A percentile compares a stretch with the other conserved stretches of the same genome.
Conservation (phyloP, 768 basidiomycete genomes). For the Nevesoporus exiguus region DNA sequence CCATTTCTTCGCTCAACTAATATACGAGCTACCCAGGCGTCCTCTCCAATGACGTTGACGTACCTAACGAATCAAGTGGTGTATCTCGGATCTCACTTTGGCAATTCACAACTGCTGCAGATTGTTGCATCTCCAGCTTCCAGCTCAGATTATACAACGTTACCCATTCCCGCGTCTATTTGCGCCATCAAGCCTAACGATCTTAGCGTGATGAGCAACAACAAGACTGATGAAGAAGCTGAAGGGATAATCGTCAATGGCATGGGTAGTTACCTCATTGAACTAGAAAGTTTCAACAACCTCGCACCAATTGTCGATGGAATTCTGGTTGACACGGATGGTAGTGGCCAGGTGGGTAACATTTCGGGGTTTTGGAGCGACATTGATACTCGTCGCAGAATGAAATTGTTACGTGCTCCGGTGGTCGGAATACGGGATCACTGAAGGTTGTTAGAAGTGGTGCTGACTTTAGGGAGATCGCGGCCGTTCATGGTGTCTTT, state of each 20-base stretch:
- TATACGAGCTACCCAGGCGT: slow-evolving; percentile 43
- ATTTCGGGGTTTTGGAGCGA: background rate
- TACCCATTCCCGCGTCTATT: slow-evolving; percentile 52
- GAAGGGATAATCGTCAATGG: slow-evolving; percentile 49
- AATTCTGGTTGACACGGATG: slow-evolving; percentile 67
- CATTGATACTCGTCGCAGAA: slow-evolving; percentile 37
- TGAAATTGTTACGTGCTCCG: slow-evolving; percentile 86
- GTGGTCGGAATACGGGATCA: slow-evolving; percentile 71
- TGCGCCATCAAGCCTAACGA: slow-evolving; percentile 37
- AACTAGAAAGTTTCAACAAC: slow-evolving; percentile 66
- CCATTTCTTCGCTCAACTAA: slow-evolving; percentile 4
- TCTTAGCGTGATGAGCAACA: slow-evolving; percentile 40
- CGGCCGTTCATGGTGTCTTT: slow-evolving; percentile 52
- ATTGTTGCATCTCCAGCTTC: slow-evolving; percentile 49
- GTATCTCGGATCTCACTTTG: slow-evolving; percentile 79
- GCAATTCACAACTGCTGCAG: slow-evolving; percentile 74
- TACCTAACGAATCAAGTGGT: slow-evolving; percentile 68
- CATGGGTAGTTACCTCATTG: slow-evolving; percentile 54
- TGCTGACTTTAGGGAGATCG: slow-evolving; percentile 70
- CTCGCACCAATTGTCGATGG: slow-evolving; percentile 85
- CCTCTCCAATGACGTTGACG: slow-evolving; percentile 66
- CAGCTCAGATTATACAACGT: slow-evolving; percentile 38
- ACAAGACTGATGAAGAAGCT: slow-evolving; percentile 22
- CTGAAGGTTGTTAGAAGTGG: slow-evolving; percentile 78
- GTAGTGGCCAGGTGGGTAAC: slow-evolving; percentile 58